These are phyloP conservation scores for Colletotrichum siamense DNA, from an alignment of 2,329 filamentous ascomycete genomes.

Conservation along the genomic window DNA sequence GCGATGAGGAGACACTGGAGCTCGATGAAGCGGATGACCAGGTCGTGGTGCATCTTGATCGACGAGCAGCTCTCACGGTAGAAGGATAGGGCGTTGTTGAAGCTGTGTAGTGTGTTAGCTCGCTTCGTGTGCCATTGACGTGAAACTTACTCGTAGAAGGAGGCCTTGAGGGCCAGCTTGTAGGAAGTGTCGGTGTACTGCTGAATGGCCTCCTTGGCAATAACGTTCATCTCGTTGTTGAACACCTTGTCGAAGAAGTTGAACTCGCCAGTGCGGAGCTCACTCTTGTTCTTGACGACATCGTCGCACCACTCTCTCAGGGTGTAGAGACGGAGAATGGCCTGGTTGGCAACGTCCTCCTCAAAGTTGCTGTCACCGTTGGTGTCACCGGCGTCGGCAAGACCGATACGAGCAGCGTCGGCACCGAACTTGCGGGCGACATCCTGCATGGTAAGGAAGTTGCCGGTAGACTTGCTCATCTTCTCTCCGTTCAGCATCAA, in stretches of 20 bases:
- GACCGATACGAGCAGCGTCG: slow-evolving; percentile 87
- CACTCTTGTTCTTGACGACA: slow-evolving; percentile 71
- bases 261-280: slow-evolving; percentile 77
- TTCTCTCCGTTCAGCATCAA: slow-evolving; percentile 95
- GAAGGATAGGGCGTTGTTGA: slow-evolving; percentile 85
- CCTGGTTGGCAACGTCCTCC: slow-evolving; percentile 91
- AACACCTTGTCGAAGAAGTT: slow-evolving; percentile 91
- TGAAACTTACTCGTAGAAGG: slow-evolving; percentile 72
- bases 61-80: slow-evolving; percentile 86
- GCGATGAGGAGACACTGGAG: slow-evolving; percentile 83
- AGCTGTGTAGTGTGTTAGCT: slow-evolving; percentile 32
- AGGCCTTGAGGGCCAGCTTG: slow-evolving; percentile 84
- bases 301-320: slow-evolving; percentile 85
- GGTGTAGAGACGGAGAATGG: slow-evolving; percentile 82
- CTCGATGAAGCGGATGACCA: slow-evolving; percentile 82
- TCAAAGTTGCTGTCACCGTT: slow-evolving; percentile 98
- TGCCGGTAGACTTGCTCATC: slow-evolving; percentile 97
- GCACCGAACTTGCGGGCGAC: slow-evolving; percentile 92
- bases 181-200: slow-evolving; percentile 61
- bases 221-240: slow-evolving; percentile 87
- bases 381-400: slow-evolving; percentile 93
- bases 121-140: not conserved
- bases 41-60: slow-evolving; percentile 84
- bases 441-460: slow-evolving; percentile 91
- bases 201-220: slow-evolving; percentile 78